phyloP scores from a whole-genome alignment of 2,329 filamentous ascomycete species.

The Pezizomycotina sp. region DNA sequence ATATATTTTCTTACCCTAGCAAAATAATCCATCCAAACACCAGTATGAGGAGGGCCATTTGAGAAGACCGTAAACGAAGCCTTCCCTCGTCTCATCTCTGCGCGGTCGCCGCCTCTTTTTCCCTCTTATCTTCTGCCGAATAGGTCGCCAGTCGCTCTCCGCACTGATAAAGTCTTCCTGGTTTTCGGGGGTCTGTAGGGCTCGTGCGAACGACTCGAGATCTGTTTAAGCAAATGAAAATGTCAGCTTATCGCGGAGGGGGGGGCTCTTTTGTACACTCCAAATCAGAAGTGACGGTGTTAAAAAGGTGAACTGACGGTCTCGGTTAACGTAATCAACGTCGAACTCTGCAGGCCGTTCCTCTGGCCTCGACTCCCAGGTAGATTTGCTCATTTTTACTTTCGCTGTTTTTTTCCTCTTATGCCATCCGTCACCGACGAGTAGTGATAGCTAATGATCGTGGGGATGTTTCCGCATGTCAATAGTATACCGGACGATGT shows the following conservation, averaged over 20 bases:
- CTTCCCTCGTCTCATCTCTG: slow-evolving; percentile 86
- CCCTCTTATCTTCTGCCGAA: slow-evolving; percentile 51
- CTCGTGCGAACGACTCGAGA: slow-evolving; percentile 23
- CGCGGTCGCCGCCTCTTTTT: slow-evolving; percentile 31
- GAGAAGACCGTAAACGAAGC: slow-evolving; percentile 69
- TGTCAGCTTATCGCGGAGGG: too few species aligned
- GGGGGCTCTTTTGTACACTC: too few species aligned
- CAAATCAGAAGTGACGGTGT: too few species aligned
- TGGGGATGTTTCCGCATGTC: too few species aligned
- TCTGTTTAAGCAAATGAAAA: too few species aligned
- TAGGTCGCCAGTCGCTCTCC: slow-evolving; percentile 87
- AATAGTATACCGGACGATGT: too few species aligned
- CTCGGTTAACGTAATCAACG: slow-evolving; percentile 12
- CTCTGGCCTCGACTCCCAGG: too few species aligned
- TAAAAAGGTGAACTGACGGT: too few species aligned
- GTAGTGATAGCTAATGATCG: too few species aligned
- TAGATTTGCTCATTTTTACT: too few species aligned
- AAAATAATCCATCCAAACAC: slow-evolving; percentile 67
- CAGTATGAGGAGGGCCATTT: slow-evolving; percentile 77
- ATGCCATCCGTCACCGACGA: too few species aligned
- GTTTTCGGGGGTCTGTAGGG: slow-evolving; percentile 22
- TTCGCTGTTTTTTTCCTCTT: too few species aligned
- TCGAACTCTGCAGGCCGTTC: slow-evolving; percentile 18
- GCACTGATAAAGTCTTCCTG: slow-evolving; percentile 54
- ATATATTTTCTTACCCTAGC: slow-evolving; percentile 32